phyloP scores from a whole-genome alignment of 2,329 filamentous ascomycete species.

The Claviceps monticola region DNA sequence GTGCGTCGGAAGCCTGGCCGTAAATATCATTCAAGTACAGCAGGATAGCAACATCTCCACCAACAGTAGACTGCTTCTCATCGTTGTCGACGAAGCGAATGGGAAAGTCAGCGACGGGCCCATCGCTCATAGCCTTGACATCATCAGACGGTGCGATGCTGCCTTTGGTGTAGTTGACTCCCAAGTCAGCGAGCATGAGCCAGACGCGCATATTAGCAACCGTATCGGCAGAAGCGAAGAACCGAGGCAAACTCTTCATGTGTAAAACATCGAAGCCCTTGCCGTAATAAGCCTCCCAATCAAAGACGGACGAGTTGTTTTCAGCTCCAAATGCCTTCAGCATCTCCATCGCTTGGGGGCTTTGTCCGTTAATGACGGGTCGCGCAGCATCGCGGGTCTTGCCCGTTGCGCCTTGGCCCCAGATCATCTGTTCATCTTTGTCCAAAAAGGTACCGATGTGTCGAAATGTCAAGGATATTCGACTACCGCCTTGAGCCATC shows the following conservation, averaged over 20 bases:
- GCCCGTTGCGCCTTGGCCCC: slow-evolving; percentile 75
- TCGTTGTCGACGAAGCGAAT: slow-evolving; percentile 45
- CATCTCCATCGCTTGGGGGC: slow-evolving; percentile 50
- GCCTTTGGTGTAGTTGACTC: slow-evolving; percentile 32
- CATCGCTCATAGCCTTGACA: not conserved
- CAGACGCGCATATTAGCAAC: slow-evolving; percentile 35
- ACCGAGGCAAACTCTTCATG: slow-evolving; percentile 35
- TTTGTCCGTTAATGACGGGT: slow-evolving; percentile 55
- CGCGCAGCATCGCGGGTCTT: slow-evolving; percentile 50
- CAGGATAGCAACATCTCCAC: slow-evolving; percentile 40
- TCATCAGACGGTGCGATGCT: slow-evolving; percentile 15
- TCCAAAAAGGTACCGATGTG: slow-evolving; percentile 76
- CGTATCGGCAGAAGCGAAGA: slow-evolving; percentile 35
- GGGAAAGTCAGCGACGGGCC: slow-evolving; percentile 9
- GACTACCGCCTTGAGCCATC: slow-evolving; percentile 55
- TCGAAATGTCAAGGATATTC: slow-evolving; percentile 87
- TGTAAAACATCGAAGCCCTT: slow-evolving; percentile 74
- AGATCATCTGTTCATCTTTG: slow-evolving; percentile 52
- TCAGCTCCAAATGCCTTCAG: slow-evolving; percentile 72
- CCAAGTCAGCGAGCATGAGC: slow-evolving; percentile 35
- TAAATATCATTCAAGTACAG: slow-evolving; percentile 46
- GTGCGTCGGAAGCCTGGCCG: slow-evolving; percentile 15
- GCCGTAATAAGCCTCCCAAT: slow-evolving; percentile 67
- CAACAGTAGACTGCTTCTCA: slow-evolving; percentile 27
- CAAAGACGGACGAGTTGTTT: slow-evolving; percentile 59